Evolutionary conservation across 306 rosid species (phyloP).

Genomic region (Quercus variabilis): DNA sequence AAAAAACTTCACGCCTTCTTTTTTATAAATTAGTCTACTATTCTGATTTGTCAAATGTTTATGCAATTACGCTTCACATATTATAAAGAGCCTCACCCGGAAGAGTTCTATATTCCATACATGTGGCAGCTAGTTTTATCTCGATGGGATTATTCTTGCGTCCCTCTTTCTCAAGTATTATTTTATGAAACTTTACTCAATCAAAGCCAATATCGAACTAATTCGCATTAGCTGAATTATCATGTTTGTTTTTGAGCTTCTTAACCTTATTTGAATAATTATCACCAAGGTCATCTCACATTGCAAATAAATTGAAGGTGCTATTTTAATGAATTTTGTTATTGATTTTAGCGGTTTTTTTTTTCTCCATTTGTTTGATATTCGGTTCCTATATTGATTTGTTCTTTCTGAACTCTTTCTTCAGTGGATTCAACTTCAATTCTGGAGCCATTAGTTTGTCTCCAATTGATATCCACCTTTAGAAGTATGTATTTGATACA

Average conservation of each 20-base stretch:
- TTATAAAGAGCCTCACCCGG: constrained; percentile 95
- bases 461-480: constrained; percentile 49
- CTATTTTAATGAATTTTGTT: not conserved
- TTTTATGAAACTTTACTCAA: not conserved
- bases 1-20: no score
- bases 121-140: constrained; percentile 93
- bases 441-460: constrained; percentile 78
- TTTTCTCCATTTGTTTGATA: no score
- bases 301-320: not conserved
- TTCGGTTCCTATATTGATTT: not conserved
- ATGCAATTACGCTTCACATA: constrained; percentile 92
- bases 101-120: constrained; percentile 93
- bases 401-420: constrained; percentile 7
- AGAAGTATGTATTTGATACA: constrained; percentile 51
- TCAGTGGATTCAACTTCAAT: constrained; percentile 76
- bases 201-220: not conserved
- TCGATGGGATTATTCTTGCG: constrained; percentile 51
- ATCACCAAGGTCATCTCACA: not conserved
- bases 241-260: not conserved
- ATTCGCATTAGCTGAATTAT: not conserved
- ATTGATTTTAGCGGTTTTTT: not conserved
- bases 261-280: not conserved
- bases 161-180: constrained; percentile 5
- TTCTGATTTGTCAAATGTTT: constrained; percentile 63
- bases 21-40: not conserved